Conservation (phyloP, 768 basidiomycete species). For the Hypholoma fasciculare region DNA sequence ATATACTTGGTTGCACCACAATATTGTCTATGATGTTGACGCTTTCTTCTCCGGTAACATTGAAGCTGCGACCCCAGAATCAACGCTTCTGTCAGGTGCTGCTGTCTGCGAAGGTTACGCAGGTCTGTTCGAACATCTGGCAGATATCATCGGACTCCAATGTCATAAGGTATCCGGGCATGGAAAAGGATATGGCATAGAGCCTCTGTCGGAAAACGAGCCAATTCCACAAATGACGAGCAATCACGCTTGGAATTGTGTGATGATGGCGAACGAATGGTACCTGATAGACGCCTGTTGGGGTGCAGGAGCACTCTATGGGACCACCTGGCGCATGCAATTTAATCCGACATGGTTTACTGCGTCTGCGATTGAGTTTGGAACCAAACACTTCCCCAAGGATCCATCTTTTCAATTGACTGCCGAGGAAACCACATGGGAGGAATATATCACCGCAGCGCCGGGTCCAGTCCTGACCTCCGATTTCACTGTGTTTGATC, state of each 20-base stretch:
- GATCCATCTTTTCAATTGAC: slow-evolving; percentile 44
- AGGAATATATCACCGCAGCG: slow-evolving; percentile 43
- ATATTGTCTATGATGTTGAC: slow-evolving; percentile 44
- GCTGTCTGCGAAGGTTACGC: slow-evolving; percentile 54
- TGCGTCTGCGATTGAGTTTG: slow-evolving; percentile 42
- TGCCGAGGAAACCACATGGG: slow-evolving; percentile 39
- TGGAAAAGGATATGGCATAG: slow-evolving; percentile 47
- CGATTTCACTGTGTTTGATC: slow-evolving; percentile 34
- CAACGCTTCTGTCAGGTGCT: slow-evolving; percentile 40
- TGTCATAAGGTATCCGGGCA: slow-evolving; percentile 43
- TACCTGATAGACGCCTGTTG: slow-evolving; percentile 47
- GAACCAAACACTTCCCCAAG: slow-evolving; percentile 41
- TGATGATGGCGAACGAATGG: slow-evolving; percentile 45
- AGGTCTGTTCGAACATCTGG: slow-evolving; percentile 40
- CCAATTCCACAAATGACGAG: slow-evolving; percentile 34
- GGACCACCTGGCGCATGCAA: slow-evolving; percentile 30
- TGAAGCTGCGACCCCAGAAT: slow-evolving; percentile 33
- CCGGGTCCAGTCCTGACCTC: slow-evolving; percentile 35
- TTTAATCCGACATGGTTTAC: slow-evolving; percentile 44
- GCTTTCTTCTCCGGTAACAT: slow-evolving; percentile 45
- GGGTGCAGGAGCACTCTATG: slow-evolving; percentile 45
- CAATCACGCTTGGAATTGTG: slow-evolving; percentile 53
- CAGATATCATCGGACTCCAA: slow-evolving; percentile 38
- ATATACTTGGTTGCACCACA: slow-evolving; percentile 48
- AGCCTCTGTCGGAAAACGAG: slow-evolving; percentile 27